Evolutionary conservation across 768 basidiomycete species (phyloP).

Genomic region (Suillus clintonianus): DNA sequence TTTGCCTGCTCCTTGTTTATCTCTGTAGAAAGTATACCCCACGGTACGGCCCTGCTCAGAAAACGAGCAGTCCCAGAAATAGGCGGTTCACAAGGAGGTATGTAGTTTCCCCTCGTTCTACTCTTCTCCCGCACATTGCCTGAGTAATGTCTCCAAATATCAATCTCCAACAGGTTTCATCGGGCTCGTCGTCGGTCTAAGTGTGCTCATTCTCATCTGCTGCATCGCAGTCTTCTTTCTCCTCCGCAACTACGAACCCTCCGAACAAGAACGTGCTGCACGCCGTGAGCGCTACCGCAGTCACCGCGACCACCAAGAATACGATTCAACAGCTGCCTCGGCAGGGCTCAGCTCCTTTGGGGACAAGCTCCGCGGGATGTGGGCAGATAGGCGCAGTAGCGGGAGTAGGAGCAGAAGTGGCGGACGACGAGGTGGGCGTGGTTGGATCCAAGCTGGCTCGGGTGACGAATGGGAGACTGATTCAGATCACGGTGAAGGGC

Average conservation of each 20-base stretch:
- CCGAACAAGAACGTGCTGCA: constrained; percentile 39
- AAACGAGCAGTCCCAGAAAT: constrained; percentile 48
- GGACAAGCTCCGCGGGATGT: constrained; percentile 27
- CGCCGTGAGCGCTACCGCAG: constrained; percentile 33
- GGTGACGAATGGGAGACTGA: constrained; percentile 49
- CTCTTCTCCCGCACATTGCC: neutral
- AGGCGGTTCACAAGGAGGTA: constrained; percentile 52
- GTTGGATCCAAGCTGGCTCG: constrained; percentile 55
- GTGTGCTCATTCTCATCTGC: constrained; percentile 52
- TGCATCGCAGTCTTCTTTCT: constrained; percentile 58
- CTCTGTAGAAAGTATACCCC: neutral
- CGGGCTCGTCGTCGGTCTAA: constrained; percentile 56
- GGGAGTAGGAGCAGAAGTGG: constrained; percentile 21
- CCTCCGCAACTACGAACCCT: constrained; percentile 49
- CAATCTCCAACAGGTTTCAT: constrained; percentile 51
- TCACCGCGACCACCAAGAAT: constrained; percentile 29
- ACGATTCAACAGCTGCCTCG: constrained; percentile 16
- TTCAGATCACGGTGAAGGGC: constrained; percentile 18
- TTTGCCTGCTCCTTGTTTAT: neutral
- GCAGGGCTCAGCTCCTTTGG: constrained; percentile 23
- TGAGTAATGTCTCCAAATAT: constrained; percentile 1
- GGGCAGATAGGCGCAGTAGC: constrained; percentile 11
- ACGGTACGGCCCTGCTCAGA: neutral
- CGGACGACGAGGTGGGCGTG: constrained; percentile 32
- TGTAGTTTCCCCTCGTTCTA: constrained; percentile 10